A percentile compares a stretch with the other conserved stretches of the same genome.
These are phyloP conservation scores for Picea glauca DNA, from an alignment of 75 land plant species.

Conservation along the genomic window DNA sequence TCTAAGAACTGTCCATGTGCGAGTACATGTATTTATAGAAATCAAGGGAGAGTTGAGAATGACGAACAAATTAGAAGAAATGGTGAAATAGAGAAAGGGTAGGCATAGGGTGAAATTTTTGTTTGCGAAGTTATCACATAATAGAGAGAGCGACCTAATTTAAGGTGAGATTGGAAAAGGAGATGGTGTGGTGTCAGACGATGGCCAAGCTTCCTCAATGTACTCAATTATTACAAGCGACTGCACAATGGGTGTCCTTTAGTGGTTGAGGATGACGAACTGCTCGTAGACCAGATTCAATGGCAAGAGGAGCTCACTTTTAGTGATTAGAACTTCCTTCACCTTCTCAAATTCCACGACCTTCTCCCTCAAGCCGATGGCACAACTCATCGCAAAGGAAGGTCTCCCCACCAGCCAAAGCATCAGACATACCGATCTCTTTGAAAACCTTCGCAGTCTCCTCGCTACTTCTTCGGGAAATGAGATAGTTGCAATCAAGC, in stretches of 20 bases:
- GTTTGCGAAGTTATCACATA: slow-evolving; percentile 22
- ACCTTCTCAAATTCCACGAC: background rate
- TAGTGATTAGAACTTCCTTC: background rate
- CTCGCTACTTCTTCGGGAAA: too few relatives aligned
- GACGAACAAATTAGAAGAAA: too few relatives aligned
- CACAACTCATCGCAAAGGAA: background rate
- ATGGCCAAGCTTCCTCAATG: slow-evolving; percentile 9
- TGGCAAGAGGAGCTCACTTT: background rate
- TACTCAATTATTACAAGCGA: slow-evolving; percentile 10
- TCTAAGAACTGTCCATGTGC: too few relatives aligned
- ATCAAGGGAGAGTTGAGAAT: too few relatives aligned
- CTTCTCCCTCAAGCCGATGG: background rate
- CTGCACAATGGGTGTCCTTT: slow-evolving; percentile 11
- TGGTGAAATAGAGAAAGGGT: too few relatives aligned
- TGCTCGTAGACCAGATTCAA: background rate
- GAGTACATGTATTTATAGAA: too few relatives aligned
- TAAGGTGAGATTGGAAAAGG: slow-evolving; percentile 1
- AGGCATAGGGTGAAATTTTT: background rate
- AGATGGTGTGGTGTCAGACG: background rate
- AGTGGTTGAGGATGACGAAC: background rate
- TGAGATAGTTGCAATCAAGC: too few relatives aligned
- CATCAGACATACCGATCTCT: too few relatives aligned
- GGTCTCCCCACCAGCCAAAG: background rate
- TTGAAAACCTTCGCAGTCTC: too few relatives aligned
- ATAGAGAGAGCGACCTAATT: slow-evolving; percentile 8